A percentile compares a stretch with the other conserved stretches of the same genome.
These are phyloP conservation scores for Turritis glabra DNA, from an alignment of 345 rosid species.

Conservation along the genomic window DNA sequence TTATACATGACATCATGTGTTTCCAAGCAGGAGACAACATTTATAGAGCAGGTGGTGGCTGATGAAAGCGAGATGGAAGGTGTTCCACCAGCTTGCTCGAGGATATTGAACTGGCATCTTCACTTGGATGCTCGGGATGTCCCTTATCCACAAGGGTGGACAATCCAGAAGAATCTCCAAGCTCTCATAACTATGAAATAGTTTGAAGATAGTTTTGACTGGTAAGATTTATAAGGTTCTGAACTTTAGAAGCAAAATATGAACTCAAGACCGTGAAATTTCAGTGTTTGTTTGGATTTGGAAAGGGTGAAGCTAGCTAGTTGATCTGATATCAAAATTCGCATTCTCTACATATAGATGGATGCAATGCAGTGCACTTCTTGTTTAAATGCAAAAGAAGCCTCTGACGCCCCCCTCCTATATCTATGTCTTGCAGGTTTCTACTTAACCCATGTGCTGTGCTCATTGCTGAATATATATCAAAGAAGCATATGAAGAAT, in stretches of 20 bases:
- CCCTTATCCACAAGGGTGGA: constrained; percentile 78
- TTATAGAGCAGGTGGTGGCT: constrained; percentile 85
- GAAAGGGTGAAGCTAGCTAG: constrained; percentile 6
- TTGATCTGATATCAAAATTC: background rate
- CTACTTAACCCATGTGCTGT: constrained; percentile 4
- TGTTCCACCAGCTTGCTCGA: constrained; percentile 66
- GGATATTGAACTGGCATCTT: constrained; percentile 89
- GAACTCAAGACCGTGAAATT: background rate
- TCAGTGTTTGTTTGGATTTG: background rate
- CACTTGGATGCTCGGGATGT: constrained; percentile 62
- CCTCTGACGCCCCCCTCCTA: background rate
- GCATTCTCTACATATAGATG: background rate
- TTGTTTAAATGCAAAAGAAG: background rate
- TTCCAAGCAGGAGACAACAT: constrained; percentile 73
- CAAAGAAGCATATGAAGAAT: constrained; percentile 14
- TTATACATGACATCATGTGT: constrained; percentile 6
- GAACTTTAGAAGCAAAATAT: background rate
- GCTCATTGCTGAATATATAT: constrained; percentile 12
- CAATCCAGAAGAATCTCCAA: constrained; percentile 64
- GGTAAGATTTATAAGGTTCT: constrained; percentile 21
- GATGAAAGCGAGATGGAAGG: constrained; percentile 97
- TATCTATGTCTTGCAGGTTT: constrained; percentile 10
- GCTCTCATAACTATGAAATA: constrained; percentile 48
- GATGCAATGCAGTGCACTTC: background rate
- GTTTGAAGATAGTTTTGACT: constrained; percentile 39